A percentile compares a stretch with the other conserved stretches of the same genome.
Conservation (phyloP, 371 early-diverging fungal species). For the Mortierella sp. region DNA sequence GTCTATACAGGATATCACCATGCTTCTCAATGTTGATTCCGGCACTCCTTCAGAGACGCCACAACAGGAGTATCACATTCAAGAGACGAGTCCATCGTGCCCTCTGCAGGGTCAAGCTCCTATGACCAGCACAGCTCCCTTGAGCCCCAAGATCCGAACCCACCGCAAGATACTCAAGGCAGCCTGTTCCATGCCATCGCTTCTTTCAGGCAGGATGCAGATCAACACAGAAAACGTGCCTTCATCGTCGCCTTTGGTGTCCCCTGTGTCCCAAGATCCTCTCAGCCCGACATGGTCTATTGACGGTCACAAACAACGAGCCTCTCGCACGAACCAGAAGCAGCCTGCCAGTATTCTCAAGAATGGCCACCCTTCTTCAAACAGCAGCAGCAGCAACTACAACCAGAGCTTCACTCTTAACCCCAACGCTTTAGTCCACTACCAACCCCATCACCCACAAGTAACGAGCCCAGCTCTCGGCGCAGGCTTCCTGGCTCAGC, state of each 20-base stretch:
- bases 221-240: too few species aligned
- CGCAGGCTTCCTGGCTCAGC: neutral
- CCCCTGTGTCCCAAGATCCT: neutral
- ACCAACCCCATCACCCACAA: neutral
- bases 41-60: neutral
- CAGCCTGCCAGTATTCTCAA: constrained; percentile 17
- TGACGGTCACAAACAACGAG: neutral
- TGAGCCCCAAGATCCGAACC: neutral
- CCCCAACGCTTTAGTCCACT: neutral
- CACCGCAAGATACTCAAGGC: neutral
- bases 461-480: constrained; percentile 5
- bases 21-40: too few species aligned
- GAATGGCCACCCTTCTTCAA: neutral
- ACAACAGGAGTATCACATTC: neutral
- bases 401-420: too few species aligned
- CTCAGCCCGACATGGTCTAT: neutral
- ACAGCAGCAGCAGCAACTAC: neutral
- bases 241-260: too few species aligned
- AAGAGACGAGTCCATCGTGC: neutral
- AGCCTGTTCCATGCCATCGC: neutral
- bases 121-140: neutral
- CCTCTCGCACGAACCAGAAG: neutral
- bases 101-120: neutral
- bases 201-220: too few species aligned
- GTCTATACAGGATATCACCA: neutral